These are phyloP conservation scores for Globisporangium radiosum DNA, from an alignment of 352 stramenopile genomes.

Conservation along the genomic window DNA sequence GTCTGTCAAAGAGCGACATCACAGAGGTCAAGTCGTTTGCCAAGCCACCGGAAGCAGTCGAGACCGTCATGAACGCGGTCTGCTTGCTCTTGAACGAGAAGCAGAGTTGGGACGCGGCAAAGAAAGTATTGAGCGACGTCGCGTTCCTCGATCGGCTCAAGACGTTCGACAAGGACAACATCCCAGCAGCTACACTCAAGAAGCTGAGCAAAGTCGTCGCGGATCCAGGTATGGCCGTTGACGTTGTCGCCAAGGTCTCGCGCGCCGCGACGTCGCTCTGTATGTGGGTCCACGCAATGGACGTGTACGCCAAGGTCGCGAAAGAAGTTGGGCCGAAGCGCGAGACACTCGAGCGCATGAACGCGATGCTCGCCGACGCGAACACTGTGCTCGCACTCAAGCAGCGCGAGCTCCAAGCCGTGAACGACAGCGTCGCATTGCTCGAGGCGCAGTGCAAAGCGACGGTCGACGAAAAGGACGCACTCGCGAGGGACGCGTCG, in stretches of 20 bases:
- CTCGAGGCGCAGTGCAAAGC: constrained; percentile 89
- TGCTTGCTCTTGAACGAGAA: constrained; percentile 92
- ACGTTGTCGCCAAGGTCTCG: constrained; percentile 90
- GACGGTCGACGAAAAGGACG: constrained; percentile 89
- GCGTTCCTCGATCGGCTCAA: constrained; percentile 89
- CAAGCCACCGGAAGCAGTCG: constrained; percentile 88
- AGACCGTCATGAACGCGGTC: constrained; percentile 93
- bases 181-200: constrained; percentile 78
- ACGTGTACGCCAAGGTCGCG: constrained; percentile 92
- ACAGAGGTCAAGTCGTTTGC: constrained; percentile 93
- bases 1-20: constrained; percentile 91
- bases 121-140: constrained; percentile 87
- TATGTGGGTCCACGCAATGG: constrained; percentile 94
- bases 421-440: constrained; percentile 88
- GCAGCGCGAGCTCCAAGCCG: constrained; percentile 78
- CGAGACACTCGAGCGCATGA: constrained; percentile 89
- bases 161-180: constrained; percentile 94
- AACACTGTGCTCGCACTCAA: constrained; percentile 86
- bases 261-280: constrained; percentile 88
- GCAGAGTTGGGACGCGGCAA: constrained; percentile 89
- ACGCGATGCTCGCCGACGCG: constrained; percentile 83
- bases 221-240: constrained; percentile 84
- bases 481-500: constrained; percentile 77
- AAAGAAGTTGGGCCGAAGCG: constrained; percentile 93
- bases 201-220: constrained; percentile 84